These are phyloP conservation scores for Beauveria medogensis DNA, from an alignment of 2,329 filamentous ascomycete species.

Conservation along the genomic window DNA sequence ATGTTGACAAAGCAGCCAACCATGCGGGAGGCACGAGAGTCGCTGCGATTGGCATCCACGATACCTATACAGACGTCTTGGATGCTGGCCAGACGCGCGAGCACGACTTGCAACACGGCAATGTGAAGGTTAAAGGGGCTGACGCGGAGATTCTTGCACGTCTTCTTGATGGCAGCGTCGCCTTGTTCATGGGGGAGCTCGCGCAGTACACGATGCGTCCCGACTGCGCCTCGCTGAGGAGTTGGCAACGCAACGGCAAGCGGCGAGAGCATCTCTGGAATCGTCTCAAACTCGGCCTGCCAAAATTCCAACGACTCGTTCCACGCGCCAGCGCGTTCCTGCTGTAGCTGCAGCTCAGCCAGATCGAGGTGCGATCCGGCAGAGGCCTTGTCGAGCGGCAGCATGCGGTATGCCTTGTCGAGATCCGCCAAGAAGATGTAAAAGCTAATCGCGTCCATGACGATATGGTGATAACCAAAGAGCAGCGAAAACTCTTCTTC, in stretches of 20 bases:
- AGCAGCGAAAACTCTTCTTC: constrained; percentile 30
- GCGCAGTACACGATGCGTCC: constrained; percentile 13
- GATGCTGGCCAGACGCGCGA: constrained; percentile 24
- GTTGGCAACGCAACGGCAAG: constrained; percentile 16
- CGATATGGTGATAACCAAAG: constrained; percentile 39
- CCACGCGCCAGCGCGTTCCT: constrained; percentile 21
- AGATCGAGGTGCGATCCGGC: constrained; percentile 21
- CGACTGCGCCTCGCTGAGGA: constrained; percentile 5
- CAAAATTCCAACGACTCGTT: constrained; percentile 27
- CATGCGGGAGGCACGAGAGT: constrained; percentile 23
- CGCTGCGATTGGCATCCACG: constrained; percentile 35
- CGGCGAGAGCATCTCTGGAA: constrained; percentile 21
- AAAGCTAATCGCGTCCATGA: constrained; percentile 39
- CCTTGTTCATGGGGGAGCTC: not conserved
- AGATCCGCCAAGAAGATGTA: constrained; percentile 36
- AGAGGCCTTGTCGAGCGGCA: not conserved
- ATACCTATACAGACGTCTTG: constrained; percentile 40
- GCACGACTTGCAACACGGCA: constrained; percentile 29
- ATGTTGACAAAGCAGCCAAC: constrained; percentile 43
- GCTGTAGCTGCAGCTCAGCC: constrained; percentile 22
- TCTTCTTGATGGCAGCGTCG: constrained; percentile 17
- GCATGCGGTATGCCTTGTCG: constrained; percentile 29
- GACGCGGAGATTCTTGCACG: constrained; percentile 3
- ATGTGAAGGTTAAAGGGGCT: constrained; percentile 39
- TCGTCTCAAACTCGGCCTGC: constrained; percentile 19